These are phyloP conservation scores for Austroboletus eburneus DNA, from an alignment of 768 basidiomycete genomes.

Conservation along the genomic window DNA sequence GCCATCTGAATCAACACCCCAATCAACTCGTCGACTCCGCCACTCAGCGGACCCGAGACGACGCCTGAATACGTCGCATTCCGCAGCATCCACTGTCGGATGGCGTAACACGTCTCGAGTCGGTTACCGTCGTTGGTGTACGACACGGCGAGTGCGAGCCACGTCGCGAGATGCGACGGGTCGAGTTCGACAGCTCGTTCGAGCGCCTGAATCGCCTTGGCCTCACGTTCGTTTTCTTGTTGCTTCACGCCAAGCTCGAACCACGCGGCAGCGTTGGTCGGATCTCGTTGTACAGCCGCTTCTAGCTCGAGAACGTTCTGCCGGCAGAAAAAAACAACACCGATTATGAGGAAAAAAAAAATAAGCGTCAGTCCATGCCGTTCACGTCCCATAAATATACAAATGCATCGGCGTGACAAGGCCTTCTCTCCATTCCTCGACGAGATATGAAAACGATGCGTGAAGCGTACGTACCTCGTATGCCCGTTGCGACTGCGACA, in stretches of 20 bases:
- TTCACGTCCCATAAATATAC: neutral
- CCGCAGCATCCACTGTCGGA: slow-evolving; percentile 76
- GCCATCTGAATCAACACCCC: slow-evolving; percentile 82
- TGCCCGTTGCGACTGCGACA: slow-evolving; percentile 23
- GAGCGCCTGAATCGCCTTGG: slow-evolving; percentile 83
- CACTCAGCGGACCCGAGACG: slow-evolving; percentile 34
- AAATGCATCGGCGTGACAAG: too few species aligned
- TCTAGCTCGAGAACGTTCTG: slow-evolving; percentile 88
- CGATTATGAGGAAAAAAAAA: slow-evolving; percentile 8
- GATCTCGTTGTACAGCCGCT: slow-evolving; percentile 80
- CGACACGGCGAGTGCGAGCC: slow-evolving; percentile 88
- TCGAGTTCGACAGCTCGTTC: slow-evolving; percentile 78
- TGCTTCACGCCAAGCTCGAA: slow-evolving; percentile 93
- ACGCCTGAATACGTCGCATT: slow-evolving; percentile 49
- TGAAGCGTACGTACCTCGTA: slow-evolving; percentile 37
- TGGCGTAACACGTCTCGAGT: slow-evolving; percentile 67
- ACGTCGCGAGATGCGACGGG: slow-evolving; percentile 68
- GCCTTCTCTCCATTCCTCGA: slow-evolving; percentile 12
- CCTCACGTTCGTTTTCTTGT: slow-evolving; percentile 96
- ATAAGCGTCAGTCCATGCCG: slow-evolving; percentile 14
- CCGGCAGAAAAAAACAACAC: slow-evolving; percentile 8
- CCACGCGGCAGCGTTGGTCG: slow-evolving; percentile 72
- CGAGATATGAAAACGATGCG: slow-evolving; percentile 11
- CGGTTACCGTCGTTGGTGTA: slow-evolving; percentile 87
- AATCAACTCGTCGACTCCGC: slow-evolving; percentile 50